Percentiles rank a stretch among this genome's conserved stretches.
phyloP scores from a whole-genome alignment of 371 early-diverging fungal species.

The Mortierella sp. region DNA sequence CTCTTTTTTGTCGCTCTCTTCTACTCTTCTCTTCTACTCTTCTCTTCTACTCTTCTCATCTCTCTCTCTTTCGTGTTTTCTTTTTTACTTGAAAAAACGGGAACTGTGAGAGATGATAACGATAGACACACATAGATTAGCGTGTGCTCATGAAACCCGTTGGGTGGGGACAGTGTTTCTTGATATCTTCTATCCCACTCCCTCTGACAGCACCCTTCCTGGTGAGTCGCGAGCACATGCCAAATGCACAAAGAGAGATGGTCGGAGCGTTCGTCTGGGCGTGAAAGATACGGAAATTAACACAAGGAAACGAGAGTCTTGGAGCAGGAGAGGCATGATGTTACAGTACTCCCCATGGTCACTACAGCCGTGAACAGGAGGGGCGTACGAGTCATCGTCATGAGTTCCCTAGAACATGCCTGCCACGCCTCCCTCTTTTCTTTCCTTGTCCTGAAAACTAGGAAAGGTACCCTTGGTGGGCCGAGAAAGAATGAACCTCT shows the following conservation, averaged over 20 bases:
- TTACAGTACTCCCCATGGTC: not conserved
- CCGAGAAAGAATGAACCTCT: not conserved
- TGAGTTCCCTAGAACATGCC: not conserved
- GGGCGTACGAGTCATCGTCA: not conserved
- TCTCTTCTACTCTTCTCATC: not conserved
- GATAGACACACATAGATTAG: not conserved
- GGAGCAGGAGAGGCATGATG: not conserved
- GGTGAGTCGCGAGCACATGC: constrained; percentile 8
- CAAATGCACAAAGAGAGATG: not conserved
- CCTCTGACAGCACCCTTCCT: not conserved
- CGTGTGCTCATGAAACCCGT: not conserved
- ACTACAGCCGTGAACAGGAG: not conserved
- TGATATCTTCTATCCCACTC: not conserved
- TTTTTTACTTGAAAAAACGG: not conserved
- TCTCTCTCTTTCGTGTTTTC: not conserved
- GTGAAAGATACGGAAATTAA: not conserved
- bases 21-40: too few species aligned
- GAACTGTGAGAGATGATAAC: not conserved
- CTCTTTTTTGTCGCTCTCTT: not conserved
- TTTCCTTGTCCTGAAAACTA: not conserved
- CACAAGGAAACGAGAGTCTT: not conserved
- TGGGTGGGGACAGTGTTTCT: not conserved
- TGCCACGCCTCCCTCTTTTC: not conserved
- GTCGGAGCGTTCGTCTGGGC: not conserved
- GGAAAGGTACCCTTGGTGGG: not conserved